A percentile compares a stretch with the other conserved stretches of the same genome.
phyloP scores from a whole-genome alignment of 441 rosid species.

The Daphne laureola region DNA sequence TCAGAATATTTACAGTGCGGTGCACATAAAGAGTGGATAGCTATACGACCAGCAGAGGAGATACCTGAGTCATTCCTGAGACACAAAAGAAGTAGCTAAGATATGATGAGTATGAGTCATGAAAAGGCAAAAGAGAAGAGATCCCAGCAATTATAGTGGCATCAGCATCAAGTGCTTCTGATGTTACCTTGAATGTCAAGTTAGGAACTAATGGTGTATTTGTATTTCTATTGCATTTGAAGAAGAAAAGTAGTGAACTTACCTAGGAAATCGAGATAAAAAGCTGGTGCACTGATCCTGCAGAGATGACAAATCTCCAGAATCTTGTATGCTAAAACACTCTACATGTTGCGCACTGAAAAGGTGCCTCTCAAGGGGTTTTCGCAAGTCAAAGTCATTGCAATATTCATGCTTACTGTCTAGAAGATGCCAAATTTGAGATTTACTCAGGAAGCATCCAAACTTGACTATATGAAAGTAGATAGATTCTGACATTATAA shows the following conservation, averaged over 20 bases:
- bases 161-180: no score
- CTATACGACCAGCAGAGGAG: conserved; percentile 56
- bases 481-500: no score
- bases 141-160: no score
- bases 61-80: conserved; percentile 49
- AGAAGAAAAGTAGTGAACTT: conserved; percentile 13
- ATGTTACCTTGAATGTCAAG: no score
- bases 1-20: conserved; percentile 70
- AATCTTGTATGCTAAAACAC: conserved; percentile 63
- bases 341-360: conserved; percentile 40
- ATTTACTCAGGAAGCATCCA: neutral
- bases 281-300: conserved; percentile 49
- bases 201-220: no score
- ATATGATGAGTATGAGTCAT: neutral
- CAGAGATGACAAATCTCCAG: conserved; percentile 41
- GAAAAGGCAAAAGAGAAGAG: neutral
- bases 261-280: conserved; percentile 62
- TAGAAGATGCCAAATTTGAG: conserved; percentile 23
- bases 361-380: conserved; percentile 85
- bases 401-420: conserved; percentile 59
- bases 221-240: no score
- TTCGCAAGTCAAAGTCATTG: conserved; percentile 86
- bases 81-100: conserved; percentile 13
- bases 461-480: no score
- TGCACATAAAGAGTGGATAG: conserved; percentile 84